Percentiles rank a stretch among this genome's conserved stretches.
These are phyloP conservation scores for Daldinia decipiens DNA, from an alignment of 495 filamentous ascomycete species.

Conservation along the genomic window DNA sequence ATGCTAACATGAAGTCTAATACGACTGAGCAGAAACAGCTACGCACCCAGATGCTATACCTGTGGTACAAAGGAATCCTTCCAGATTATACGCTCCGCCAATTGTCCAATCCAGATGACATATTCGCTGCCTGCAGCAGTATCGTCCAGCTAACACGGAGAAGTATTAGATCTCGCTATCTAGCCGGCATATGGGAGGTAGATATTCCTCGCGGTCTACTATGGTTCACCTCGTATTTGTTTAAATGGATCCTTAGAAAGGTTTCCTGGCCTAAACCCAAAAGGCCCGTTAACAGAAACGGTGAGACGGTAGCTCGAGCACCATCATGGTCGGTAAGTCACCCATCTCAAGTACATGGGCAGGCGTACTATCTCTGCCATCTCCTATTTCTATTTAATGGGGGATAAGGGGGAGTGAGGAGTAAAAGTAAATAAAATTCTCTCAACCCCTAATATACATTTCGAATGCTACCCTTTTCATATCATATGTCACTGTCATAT, in stretches of 20 bases:
- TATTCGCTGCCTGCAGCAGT: conserved; percentile 34
- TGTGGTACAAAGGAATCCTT: conserved; percentile 27
- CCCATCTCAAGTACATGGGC: not conserved
- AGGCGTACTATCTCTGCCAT: not conserved
- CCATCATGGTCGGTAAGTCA: conserved; percentile 38
- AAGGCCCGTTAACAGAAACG: conserved; percentile 15
- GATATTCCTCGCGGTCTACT: conserved; percentile 32
- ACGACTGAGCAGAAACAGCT: conserved; percentile 11
- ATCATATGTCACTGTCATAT: not conserved
- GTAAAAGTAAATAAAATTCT: not conserved
- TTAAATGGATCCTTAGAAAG: not conserved
- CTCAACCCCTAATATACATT: not conserved
- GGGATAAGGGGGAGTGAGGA: not conserved
- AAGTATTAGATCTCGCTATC: conserved; percentile 31
- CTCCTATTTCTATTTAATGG: not conserved
- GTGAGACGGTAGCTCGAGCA: conserved; percentile 15
- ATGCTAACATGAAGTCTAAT: not conserved
- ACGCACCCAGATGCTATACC: conserved; percentile 14
- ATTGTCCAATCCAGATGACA: conserved; percentile 30
- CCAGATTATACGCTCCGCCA: conserved; percentile 22
- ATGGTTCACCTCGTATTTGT: conserved; percentile 13
- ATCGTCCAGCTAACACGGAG: conserved; percentile 27
- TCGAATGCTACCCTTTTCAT: not conserved
- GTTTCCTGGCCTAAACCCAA: conserved; percentile 1
- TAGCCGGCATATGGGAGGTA: conserved; percentile 36